Percentiles rank a stretch among this genome's conserved stretches.
Evolutionary conservation across 768 basidiomycete genomes (phyloP).

Genomic region (Lactifluus rugatus): DNA sequence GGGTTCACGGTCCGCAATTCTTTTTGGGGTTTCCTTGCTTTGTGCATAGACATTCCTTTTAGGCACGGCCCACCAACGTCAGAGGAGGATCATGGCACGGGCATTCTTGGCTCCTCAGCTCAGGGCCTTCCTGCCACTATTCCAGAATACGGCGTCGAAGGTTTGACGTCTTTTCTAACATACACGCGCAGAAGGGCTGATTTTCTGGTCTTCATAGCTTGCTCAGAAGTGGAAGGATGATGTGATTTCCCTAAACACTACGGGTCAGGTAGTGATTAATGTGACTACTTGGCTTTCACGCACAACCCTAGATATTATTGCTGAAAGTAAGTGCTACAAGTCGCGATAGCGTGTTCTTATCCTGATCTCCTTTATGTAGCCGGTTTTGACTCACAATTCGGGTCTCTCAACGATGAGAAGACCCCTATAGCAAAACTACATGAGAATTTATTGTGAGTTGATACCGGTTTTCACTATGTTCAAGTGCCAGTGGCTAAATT

Average conservation of each 20-base stretch:
- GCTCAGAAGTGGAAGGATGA: slow-evolving; percentile 24
- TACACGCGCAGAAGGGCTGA: background rate
- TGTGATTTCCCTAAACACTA: slow-evolving; percentile 6
- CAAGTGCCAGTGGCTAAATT: background rate
- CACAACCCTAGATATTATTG: slow-evolving; percentile 24
- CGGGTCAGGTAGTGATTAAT: slow-evolving; percentile 15
- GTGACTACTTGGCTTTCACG: slow-evolving; percentile 22
- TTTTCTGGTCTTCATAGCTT: slow-evolving; percentile 14
- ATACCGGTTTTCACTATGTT: background rate
- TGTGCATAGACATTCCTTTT: background rate
- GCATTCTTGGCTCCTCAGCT: slow-evolving; percentile 25
- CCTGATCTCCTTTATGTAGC: background rate
- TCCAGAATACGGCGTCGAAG: slow-evolving; percentile 14
- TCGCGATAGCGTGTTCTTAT: background rate
- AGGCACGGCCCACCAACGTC: slow-evolving; percentile 22
- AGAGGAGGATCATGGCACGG: slow-evolving; percentile 25
- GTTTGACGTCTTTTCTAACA: background rate
- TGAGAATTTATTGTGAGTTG: slow-evolving; percentile 14
- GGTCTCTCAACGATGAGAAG: slow-evolving; percentile 10
- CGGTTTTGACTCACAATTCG: slow-evolving; percentile 17
- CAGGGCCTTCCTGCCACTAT: slow-evolving; percentile 23
- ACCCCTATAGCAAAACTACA: slow-evolving; percentile 3
- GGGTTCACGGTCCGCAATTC: slow-evolving; percentile 17
- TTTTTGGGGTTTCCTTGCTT: background rate
- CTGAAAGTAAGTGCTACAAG: slow-evolving; percentile 17